A percentile compares a stretch with the other conserved stretches of the same genome.
Conservation (phyloP, 495 filamentous ascomycete genomes). For the Penicillium steckii region DNA sequence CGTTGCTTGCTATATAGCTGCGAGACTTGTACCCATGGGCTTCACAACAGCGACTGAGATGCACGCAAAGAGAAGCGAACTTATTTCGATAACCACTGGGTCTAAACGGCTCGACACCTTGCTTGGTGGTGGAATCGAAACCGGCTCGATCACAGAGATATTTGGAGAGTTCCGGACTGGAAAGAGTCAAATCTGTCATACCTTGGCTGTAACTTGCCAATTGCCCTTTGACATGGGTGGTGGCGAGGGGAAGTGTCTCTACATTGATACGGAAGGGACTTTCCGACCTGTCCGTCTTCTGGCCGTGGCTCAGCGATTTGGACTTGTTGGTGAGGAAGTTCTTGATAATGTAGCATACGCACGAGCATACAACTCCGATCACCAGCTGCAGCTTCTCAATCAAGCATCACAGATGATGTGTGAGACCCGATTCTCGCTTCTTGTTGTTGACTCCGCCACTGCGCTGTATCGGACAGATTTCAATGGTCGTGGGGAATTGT, state of each 20-base stretch:
- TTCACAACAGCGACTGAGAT: constrained; percentile 99
- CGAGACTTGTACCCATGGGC: constrained; percentile 95
- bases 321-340: constrained; percentile 93
- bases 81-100: constrained; percentile 96
- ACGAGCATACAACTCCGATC: constrained; percentile 96
- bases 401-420: constrained; percentile 99
- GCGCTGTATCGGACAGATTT: constrained; percentile 96
- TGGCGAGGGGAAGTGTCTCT: constrained; percentile 97
- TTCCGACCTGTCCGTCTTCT: constrained; percentile 91
- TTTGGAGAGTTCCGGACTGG: constrained; percentile 98
- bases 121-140: constrained; percentile 92
- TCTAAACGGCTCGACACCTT: constrained; percentile 96
- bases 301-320: constrained; percentile 89
- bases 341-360: constrained; percentile 98
- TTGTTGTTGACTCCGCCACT: constrained; percentile 93
- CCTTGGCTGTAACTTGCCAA: constrained; percentile 96
- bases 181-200: constrained; percentile 98
- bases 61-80: constrained; percentile 91
- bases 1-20: constrained; percentile 51
- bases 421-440: constrained; percentile 92
- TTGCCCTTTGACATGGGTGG: constrained; percentile 98
- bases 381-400: constrained; percentile 90
- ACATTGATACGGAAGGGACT: constrained; percentile 97
- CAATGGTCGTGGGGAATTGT: constrained; percentile 88
- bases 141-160: constrained; percentile 96